These are phyloP conservation scores for Areca catechu DNA, from an alignment of 176 grass and related monocot genomes.

Conservation along the genomic window DNA sequence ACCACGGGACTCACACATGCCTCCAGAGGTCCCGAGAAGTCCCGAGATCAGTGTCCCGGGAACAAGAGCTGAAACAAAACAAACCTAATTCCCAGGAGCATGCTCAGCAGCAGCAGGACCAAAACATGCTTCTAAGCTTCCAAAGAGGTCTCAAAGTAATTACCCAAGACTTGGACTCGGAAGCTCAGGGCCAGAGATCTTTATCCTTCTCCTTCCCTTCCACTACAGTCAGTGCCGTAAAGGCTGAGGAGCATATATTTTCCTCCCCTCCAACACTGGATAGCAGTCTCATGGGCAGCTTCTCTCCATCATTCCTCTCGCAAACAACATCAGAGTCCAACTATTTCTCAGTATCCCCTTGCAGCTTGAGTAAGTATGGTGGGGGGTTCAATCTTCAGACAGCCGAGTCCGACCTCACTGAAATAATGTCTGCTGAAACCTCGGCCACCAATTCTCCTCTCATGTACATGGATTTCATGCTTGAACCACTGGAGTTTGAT, in stretches of 20 bases:
- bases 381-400: neutral
- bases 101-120: neutral
- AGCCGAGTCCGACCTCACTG: conserved; percentile 15
- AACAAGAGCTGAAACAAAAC: conserved; percentile 8
- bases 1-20: conserved; percentile 59
- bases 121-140: neutral
- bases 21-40: conserved; percentile 9
- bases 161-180: neutral
- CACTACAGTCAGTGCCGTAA: neutral
- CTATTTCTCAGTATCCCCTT: conserved; percentile 9
- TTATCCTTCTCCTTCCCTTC: conserved; percentile 13
- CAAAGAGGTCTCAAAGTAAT: neutral
- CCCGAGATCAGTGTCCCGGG: neutral
- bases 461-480: conserved; percentile 25
- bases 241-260: neutral
- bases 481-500: conserved; percentile 1
- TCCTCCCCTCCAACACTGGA: conserved; percentile 7
- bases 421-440: conserved; percentile 4
- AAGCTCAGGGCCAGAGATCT: neutral
- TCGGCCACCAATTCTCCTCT: conserved; percentile 18
- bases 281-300: conserved; percentile 4
- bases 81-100: neutral
- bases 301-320: conserved; percentile 11
- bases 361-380: conserved; percentile 17
- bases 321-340: conserved; percentile 9